These are phyloP conservation scores for Amanita thiersii DNA, from an alignment of 768 basidiomycete genomes.

Conservation along the genomic window DNA sequence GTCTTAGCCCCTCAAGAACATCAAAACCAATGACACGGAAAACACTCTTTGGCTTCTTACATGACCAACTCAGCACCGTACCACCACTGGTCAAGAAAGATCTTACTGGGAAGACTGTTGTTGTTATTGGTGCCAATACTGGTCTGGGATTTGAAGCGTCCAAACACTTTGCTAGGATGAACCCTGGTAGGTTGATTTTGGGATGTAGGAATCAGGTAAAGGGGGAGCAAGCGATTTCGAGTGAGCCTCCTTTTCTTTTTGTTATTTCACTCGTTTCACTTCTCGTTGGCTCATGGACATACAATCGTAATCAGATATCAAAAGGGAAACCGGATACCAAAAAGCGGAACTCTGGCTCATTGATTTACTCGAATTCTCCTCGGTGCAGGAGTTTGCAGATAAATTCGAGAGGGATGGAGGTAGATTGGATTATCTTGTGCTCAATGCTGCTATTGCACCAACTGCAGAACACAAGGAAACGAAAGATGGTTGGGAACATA, in stretches of 20 bases:
- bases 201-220: not conserved
- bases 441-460: slow-evolving; percentile 29
- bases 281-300: too few relatives aligned
- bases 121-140: slow-evolving; percentile 41
- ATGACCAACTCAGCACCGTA: slow-evolving; percentile 10
- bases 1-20: too few relatives aligned
- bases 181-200: not conserved
- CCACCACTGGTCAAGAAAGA: slow-evolving; percentile 24
- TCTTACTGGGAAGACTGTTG: slow-evolving; percentile 35
- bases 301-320: too few relatives aligned
- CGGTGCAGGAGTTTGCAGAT: slow-evolving; percentile 26
- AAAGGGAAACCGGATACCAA: slow-evolving; percentile 21
- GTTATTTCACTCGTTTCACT: too few relatives aligned
- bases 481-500: slow-evolving; percentile 36
- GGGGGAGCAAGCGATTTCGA: not conserved
- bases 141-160: slow-evolving; percentile 40
- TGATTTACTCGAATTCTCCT: slow-evolving; percentile 28
- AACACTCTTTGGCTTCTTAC: too few relatives aligned
- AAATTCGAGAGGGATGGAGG: slow-evolving; percentile 21
- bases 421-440: slow-evolving; percentile 33
- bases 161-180: too few relatives aligned
- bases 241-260: too few relatives aligned
- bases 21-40: too few relatives aligned
- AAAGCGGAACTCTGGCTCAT: slow-evolving; percentile 29
- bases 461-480: slow-evolving; percentile 15